Conservation (phyloP, 139 green algal genomes). For the Volvox africanus region DNA sequence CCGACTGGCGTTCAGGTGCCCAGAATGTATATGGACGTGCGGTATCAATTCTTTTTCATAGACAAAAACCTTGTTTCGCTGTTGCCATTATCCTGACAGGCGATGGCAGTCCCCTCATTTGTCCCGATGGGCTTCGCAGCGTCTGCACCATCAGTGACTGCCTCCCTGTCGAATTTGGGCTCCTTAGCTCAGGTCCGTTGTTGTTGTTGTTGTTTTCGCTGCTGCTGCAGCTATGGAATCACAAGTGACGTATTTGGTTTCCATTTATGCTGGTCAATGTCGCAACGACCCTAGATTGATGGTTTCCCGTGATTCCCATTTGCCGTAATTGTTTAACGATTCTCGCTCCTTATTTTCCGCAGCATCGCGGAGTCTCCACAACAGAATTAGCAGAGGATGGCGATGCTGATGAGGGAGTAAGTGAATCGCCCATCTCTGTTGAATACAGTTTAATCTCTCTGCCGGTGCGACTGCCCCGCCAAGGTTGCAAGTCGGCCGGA, state of each 20-base stretch:
- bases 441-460: not conserved
- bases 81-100: not conserved
- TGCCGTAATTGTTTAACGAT: not conserved
- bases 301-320: not conserved
- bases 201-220: not conserved
- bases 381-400: constrained; percentile 22
- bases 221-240: too few relatives aligned
- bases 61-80: not conserved
- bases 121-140: constrained; percentile 23
- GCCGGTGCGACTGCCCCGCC: not conserved
- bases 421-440: not conserved
- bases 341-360: not conserved
- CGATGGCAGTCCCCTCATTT: not conserved
- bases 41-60: too few relatives aligned
- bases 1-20: not conserved
- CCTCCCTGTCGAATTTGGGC: not conserved
- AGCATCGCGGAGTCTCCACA: constrained; percentile 1
- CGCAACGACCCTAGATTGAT: not conserved
- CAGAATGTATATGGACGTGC: too few relatives aligned
- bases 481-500: constrained; percentile 4
- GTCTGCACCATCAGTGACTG: constrained; percentile 5
- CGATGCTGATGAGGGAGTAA: constrained; percentile 32
- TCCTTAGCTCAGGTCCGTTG: constrained; percentile 18
- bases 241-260: too few relatives aligned
- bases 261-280: too few relatives aligned